Evolutionary conservation across 257 asterid genomes (phyloP).

Genomic region (Jaltomata sinuosa): DNA sequence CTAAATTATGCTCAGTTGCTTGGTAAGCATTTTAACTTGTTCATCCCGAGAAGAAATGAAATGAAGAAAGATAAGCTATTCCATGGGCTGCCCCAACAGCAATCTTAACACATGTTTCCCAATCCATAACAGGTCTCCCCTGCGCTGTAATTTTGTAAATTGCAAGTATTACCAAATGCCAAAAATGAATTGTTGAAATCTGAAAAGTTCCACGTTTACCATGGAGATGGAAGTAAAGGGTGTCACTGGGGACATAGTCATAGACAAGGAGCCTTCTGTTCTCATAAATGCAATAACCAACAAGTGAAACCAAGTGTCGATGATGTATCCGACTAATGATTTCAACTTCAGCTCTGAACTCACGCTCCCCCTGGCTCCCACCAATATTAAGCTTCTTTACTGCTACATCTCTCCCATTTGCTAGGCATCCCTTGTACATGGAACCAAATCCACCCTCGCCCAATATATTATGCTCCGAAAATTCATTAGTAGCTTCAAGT

Average conservation of each 20-base stretch:
- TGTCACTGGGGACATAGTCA: conserved; percentile 75
- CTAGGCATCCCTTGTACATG: conserved; percentile 71
- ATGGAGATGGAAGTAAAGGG: conserved; percentile 93
- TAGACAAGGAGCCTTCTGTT: conserved; percentile 67
- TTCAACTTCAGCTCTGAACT: conserved; percentile 94
- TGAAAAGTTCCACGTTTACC: conserved; percentile 32
- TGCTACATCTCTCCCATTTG: conserved; percentile 77
- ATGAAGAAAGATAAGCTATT: conserved; percentile 51
- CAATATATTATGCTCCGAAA: conserved; percentile 57
- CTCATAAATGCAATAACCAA: conserved; percentile 88
- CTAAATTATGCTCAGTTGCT: neutral
- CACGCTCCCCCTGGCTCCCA: conserved; percentile 91
- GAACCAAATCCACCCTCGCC: conserved; percentile 96
- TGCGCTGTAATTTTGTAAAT: conserved; percentile 28
- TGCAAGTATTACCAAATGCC: neutral
- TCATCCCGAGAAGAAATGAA: neutral
- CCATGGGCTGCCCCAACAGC: conserved; percentile 97
- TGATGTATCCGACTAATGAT: conserved; percentile 90
- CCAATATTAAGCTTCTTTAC: conserved; percentile 68
- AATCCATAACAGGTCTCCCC: conserved; percentile 59
- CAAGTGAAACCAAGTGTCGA: conserved; percentile 90
- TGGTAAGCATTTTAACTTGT: neutral
- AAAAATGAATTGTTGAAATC: neutral
- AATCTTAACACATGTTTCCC: conserved; percentile 74
- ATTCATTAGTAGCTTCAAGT: conserved; percentile 58